phyloP scores from a whole-genome alignment of 1,284 basidiomycete species.

The Coniferiporia sulphurascens region DNA sequence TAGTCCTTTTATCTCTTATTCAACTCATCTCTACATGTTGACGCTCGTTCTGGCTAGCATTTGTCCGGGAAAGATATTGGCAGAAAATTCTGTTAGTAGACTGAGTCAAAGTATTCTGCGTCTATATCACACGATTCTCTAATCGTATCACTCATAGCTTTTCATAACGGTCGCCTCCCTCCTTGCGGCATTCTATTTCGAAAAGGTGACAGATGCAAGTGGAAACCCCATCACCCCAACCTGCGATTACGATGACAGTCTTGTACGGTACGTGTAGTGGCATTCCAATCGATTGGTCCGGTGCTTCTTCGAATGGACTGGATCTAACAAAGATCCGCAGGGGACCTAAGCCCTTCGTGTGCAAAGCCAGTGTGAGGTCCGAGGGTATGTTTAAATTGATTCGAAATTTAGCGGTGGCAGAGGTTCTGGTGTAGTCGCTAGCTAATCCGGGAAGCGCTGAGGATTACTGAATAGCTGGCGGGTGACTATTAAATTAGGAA shows the following conservation, averaged over 20 bases:
- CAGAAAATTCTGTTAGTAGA: not conserved
- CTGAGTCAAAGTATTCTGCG: not conserved
- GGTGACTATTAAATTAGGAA: too few relatives aligned
- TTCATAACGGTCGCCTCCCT: not conserved
- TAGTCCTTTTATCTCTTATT: not conserved
- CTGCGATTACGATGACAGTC: not conserved
- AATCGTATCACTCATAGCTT: not conserved
- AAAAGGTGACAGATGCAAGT: not conserved
- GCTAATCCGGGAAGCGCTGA: not conserved
- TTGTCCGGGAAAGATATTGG: not conserved
- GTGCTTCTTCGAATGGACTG: too few relatives aligned
- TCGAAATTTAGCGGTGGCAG: not conserved
- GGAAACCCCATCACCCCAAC: not conserved
- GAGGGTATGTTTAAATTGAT: not conserved
- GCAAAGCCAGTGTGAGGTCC: not conserved
- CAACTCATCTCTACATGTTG: not conserved
- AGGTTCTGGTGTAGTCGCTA: not conserved
- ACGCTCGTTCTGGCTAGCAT: not conserved
- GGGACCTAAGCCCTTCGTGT: not conserved
- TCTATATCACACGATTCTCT: not conserved
- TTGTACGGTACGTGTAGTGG: not conserved
- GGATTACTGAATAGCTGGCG: too few relatives aligned
- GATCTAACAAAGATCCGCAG: not conserved
- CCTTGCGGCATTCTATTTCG: not conserved
- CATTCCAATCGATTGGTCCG: not conserved